Evolutionary conservation across 2,329 filamentous ascomycete genomes (phyloP).

Genomic region (Colletotrichum scovillei): DNA sequence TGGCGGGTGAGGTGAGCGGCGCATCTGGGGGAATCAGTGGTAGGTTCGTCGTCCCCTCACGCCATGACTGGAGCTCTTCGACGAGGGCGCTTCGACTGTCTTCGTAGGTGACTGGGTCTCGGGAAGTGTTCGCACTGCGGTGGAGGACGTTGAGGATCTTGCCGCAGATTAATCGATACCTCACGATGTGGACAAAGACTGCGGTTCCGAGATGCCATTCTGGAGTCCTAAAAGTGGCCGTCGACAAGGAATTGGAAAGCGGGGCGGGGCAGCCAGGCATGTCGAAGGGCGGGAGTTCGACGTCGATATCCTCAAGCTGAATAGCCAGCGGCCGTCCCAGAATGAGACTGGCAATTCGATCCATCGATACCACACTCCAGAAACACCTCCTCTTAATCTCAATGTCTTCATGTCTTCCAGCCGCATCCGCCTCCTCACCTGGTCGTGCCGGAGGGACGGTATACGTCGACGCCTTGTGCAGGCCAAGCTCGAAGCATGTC

Average conservation of each 20-base stretch:
- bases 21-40: slow-evolving; percentile 42
- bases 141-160: slow-evolving; percentile 50
- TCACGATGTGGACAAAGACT: slow-evolving; percentile 52
- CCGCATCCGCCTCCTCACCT: background rate
- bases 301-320: slow-evolving; percentile 53
- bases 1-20: slow-evolving; percentile 33
- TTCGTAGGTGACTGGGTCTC: slow-evolving; percentile 32
- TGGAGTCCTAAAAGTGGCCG: background rate
- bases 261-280: slow-evolving; percentile 9
- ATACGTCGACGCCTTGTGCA: slow-evolving; percentile 53
- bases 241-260: slow-evolving; percentile 5
- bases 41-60: slow-evolving; percentile 41
- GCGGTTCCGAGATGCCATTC: slow-evolving; percentile 37
- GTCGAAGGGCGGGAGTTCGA: slow-evolving; percentile 46
- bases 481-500: slow-evolving; percentile 53
- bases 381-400: slow-evolving; percentile 53
- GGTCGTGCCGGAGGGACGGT: slow-evolving; percentile 13
- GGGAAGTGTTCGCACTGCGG: slow-evolving; percentile 40
- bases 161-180: slow-evolving; percentile 53
- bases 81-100: slow-evolving; percentile 40
- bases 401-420: slow-evolving; percentile 38
- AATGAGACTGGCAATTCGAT: slow-evolving; percentile 49
- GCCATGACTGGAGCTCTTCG: slow-evolving; percentile 46
- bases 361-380: slow-evolving; percentile 54
- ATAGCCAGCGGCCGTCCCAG: slow-evolving; percentile 54